Percentiles rank a stretch among this genome's conserved stretches.
Conservation (phyloP, 257 asterid species). For the Verbascum thapsus region DNA sequence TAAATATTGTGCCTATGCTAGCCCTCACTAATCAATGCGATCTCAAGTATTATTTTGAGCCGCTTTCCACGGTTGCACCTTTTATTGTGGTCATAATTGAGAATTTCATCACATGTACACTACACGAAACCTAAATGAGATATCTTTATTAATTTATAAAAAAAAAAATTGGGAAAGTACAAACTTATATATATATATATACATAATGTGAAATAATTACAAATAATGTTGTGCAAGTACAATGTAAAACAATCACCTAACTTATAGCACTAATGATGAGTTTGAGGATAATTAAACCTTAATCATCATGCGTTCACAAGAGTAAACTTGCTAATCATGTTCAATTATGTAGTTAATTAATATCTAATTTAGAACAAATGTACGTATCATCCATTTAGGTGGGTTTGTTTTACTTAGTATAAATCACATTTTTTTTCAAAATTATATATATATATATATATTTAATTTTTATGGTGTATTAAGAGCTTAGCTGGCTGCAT, state of each 20-base stretch:
- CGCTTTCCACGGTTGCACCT: constrained; percentile 5
- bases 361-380: too few relatives aligned
- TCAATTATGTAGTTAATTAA: too few relatives aligned
- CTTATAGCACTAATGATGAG: constrained; percentile 25
- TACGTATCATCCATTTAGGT: too few relatives aligned
- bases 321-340: too few relatives aligned
- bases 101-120: not conserved
- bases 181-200: constrained; percentile 3
- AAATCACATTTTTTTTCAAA: too few relatives aligned
- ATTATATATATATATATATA: too few relatives aligned
- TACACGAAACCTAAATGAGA: not conserved
- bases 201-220: constrained; percentile 22
- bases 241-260: constrained; percentile 21
- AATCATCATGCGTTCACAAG: too few relatives aligned
- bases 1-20: constrained; percentile 16
- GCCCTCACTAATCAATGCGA: not conserved
- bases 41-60: not conserved
- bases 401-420: too few relatives aligned
- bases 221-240: constrained; percentile 17
- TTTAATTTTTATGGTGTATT: too few relatives aligned
- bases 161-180: not conserved
- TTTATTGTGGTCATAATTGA: constrained; percentile 15
- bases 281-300: too few relatives aligned
- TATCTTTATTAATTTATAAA: not conserved
- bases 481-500: constrained; percentile 21